These are phyloP conservation scores for Tolypocladium album DNA, from an alignment of 2,329 filamentous ascomycete genomes.

Conservation along the genomic window DNA sequence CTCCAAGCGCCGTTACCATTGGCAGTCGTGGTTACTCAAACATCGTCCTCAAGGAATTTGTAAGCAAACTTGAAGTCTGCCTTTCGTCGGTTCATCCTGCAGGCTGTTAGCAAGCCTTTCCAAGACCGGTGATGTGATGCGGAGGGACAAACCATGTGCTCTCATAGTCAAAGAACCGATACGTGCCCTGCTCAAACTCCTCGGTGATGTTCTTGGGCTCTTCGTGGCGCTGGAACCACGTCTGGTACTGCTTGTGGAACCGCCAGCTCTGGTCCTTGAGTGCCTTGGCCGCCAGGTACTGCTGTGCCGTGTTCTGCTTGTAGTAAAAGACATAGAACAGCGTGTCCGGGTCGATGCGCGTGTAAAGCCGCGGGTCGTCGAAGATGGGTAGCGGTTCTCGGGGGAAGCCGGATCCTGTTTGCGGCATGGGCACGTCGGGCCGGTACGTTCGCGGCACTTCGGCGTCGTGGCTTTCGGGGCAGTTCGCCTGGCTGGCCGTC, in stretches of 20 bases:
- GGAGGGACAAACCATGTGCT: slow-evolving; percentile 74
- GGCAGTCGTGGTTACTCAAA: not conserved
- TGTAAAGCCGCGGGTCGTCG: slow-evolving; percentile 81
- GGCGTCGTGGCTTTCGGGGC: slow-evolving; percentile 66
- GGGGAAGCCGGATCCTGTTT: slow-evolving; percentile 72
- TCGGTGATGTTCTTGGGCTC: slow-evolving; percentile 98
- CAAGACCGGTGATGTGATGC: not conserved
- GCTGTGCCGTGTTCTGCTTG: slow-evolving; percentile 89
- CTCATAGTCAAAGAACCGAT: slow-evolving; percentile 99
- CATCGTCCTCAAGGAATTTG: slow-evolving; percentile 90
- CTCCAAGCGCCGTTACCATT: not conserved
- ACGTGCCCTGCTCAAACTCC: slow-evolving; percentile 97
- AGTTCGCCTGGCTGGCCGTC: slow-evolving; percentile 59
- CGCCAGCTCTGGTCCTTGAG: slow-evolving; percentile 97
- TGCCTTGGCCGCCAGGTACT: slow-evolving; percentile 92
- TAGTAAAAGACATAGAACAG: slow-evolving; percentile 99
- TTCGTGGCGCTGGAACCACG: slow-evolving; percentile 97
- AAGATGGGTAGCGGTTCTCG: slow-evolving; percentile 88
- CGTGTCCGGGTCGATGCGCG: slow-evolving; percentile 85
- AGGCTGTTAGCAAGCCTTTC: slow-evolving; percentile 6
- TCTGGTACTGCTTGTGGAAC: slow-evolving; percentile 99
- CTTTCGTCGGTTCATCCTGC: slow-evolving; percentile 96
- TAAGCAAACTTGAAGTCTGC: slow-evolving; percentile 98
- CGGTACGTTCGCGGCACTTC: slow-evolving; percentile 77
- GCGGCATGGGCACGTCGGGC: slow-evolving; percentile 67